These are phyloP conservation scores for Mycena leptocephala DNA, from an alignment of 768 basidiomycete genomes.

Conservation along the genomic window DNA sequence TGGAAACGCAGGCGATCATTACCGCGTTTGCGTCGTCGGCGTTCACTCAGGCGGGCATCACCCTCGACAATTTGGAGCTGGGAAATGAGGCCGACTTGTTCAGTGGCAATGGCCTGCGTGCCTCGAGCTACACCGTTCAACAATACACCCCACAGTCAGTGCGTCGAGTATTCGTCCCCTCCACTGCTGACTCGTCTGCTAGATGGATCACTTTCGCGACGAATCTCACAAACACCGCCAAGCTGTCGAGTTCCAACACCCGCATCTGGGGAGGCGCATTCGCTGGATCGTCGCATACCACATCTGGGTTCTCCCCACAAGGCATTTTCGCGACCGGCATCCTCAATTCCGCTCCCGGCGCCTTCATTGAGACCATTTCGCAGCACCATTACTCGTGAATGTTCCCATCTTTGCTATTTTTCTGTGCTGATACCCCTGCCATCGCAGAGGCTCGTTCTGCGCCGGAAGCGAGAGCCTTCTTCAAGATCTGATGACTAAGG, in stretches of 20 bases:
- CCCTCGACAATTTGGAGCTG: constrained; percentile 70
- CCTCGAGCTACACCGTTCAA: constrained; percentile 54
- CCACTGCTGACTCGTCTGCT: constrained; percentile 12
- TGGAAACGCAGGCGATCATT: constrained; percentile 64
- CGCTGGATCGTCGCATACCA: constrained; percentile 64
- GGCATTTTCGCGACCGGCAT: constrained; percentile 69
- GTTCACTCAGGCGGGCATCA: constrained; percentile 58
- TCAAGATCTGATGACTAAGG: constrained; percentile 79
- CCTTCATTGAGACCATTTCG: constrained; percentile 71
- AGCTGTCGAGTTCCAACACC: constrained; percentile 56
- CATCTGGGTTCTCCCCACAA: constrained; percentile 72
- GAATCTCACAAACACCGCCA: constrained; percentile 59
- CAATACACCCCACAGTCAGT: constrained; percentile 69
- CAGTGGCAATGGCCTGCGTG: constrained; percentile 59
- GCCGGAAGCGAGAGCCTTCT: constrained; percentile 67
- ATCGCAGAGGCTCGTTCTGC: constrained; percentile 73
- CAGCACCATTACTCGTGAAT: constrained; percentile 61
- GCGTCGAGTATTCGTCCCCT: background rate
- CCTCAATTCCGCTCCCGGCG: constrained; percentile 63
- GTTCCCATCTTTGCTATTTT: constrained; percentile 4
- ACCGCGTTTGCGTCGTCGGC: constrained; percentile 62
- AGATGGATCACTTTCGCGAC: constrained; percentile 71
- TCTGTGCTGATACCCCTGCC: constrained; percentile 9
- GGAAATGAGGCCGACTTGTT: constrained; percentile 78
- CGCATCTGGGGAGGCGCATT: constrained; percentile 69